Base-by-base conservation (phyloP, 2,329 filamentous ascomycete genomes). In the Blumeria graminis region DNA sequence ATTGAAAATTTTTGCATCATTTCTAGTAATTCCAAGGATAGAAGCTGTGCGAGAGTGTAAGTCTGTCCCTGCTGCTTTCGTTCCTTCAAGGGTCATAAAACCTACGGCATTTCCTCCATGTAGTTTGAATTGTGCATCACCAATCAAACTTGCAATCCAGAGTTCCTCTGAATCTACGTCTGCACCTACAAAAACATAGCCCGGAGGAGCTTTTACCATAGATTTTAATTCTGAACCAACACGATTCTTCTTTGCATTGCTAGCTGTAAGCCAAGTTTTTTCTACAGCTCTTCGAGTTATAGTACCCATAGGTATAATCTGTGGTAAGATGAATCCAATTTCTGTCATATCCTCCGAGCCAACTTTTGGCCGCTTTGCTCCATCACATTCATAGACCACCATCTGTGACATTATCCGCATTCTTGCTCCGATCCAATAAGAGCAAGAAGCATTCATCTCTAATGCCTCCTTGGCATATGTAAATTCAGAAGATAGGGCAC, bases 401-500 rank as follows among this genome's bases (percentile, higher is more conserved):
- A 96, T 86, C 65, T 98, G 92, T n/a, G 82, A 85, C 75, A 73
- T 90, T 69, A 98, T 98, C 54, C 92, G 76, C 65, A 94, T 87
- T 59, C 92, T 78, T 14, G 92, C 89, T 64, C 87, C 94, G 63
- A 98, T 96, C 92, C 93, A 98, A 69, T 98, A 98, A 0, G 90
- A 96, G 67, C 93, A 98, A 0, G 88, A 94, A 0, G 92, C 88
- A 63, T 98, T 98, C 92, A 98, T 98, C 63, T 96, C 85, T 46
- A 98, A 72, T 0, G 93, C 92, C 67, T 94, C 88, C 65, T 93
- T 96, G 0, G 92, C 92, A 64, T 95, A 90, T 0, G 80, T 68
- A 64, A 84, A 96, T 67, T 94, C 84, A 0, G 90, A 96, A 0
- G 86, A 86, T 3, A 98, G 71, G 0, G 77, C 86, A 0, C 88